Evolutionary conservation across 352 stramenopile genomes (phyloP).

Genomic region (Phytophthora hibernalis): DNA sequence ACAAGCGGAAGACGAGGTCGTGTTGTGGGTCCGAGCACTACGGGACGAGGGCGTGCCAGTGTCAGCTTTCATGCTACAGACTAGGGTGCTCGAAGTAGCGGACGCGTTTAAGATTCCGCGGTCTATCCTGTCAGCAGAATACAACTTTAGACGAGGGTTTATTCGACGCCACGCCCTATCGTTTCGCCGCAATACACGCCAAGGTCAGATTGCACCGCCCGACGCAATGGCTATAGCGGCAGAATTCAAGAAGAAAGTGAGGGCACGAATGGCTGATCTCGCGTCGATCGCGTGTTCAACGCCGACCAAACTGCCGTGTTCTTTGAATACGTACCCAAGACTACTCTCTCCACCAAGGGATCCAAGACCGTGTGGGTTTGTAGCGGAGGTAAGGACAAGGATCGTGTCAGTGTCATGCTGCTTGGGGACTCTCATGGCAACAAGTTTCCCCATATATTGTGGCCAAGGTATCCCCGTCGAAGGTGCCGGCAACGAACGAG

Average conservation of each 20-base stretch:
- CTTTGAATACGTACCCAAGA: constrained; percentile 44
- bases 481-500: constrained; percentile 19
- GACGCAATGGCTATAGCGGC: not conserved
- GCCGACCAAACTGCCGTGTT: constrained; percentile 38
- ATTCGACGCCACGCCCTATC: not conserved
- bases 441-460: constrained; percentile 29
- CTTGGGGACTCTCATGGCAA: no score
- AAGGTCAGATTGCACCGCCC: not conserved
- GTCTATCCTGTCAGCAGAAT: not conserved
- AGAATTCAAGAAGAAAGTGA: constrained; percentile 1
- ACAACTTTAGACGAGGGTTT: constrained; percentile 1
- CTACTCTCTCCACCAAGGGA: constrained; percentile 27
- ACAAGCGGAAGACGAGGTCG: not conserved
- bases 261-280: not conserved
- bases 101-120: not conserved
- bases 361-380: constrained; percentile 37
- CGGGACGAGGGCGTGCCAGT: not conserved
- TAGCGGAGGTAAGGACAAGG: constrained; percentile 29
- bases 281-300: constrained; percentile 34
- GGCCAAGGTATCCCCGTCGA: constrained; percentile 10
- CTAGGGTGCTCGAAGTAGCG: not conserved
- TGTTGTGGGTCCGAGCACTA: not conserved
- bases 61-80: constrained; percentile 1
- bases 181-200: constrained; percentile 1
- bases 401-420: constrained; percentile 32